Evolutionary conservation across 139 green algal species (phyloP).

Genomic region (Choricystis sp.): DNA sequence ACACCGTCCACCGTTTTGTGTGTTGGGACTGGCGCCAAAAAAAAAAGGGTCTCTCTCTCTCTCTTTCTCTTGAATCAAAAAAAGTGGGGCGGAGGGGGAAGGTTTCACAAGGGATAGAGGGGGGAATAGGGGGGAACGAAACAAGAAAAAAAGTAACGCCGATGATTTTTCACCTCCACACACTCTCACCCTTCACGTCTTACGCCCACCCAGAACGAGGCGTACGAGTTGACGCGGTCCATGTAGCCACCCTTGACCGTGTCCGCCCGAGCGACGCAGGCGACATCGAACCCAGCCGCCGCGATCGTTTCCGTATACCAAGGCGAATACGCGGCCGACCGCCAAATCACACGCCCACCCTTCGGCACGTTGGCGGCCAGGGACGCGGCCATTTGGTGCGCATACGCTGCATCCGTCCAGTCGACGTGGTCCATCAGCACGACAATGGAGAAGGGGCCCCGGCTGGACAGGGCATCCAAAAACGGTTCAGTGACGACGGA

Average conservation of each 20-base stretch:
- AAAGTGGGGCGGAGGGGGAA: not conserved
- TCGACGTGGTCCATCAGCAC: slow-evolving; percentile 98
- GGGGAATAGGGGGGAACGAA: no score
- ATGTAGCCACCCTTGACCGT: slow-evolving; percentile 54
- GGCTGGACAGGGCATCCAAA: slow-evolving; percentile 64
- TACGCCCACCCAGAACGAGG: slow-evolving; percentile 54
- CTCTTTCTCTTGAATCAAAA: not conserved
- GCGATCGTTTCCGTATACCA: slow-evolving; percentile 70
- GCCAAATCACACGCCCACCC: slow-evolving; percentile 89
- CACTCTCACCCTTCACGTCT: no score
- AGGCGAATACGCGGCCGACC: slow-evolving; percentile 62
- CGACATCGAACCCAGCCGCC: slow-evolving; percentile 73
- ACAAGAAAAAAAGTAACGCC: no score
- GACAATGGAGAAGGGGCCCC: slow-evolving; percentile 84
- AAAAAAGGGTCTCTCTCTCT: not conserved
- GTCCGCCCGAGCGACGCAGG: slow-evolving; percentile 50
- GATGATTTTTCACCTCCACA: no score
- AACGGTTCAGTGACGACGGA: slow-evolving; percentile 72
- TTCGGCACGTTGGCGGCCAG: slow-evolving; percentile 53
- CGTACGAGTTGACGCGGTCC: slow-evolving; percentile 93
- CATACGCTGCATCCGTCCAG: slow-evolving; percentile 56
- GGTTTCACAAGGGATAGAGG: no score
- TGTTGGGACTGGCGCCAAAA: not conserved
- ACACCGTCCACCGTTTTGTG: no score
- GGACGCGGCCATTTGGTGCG: slow-evolving; percentile 37